phyloP scores from a whole-genome alignment of 2,329 filamentous ascomycete genomes.

The Lasiodiplodia citricola region DNA sequence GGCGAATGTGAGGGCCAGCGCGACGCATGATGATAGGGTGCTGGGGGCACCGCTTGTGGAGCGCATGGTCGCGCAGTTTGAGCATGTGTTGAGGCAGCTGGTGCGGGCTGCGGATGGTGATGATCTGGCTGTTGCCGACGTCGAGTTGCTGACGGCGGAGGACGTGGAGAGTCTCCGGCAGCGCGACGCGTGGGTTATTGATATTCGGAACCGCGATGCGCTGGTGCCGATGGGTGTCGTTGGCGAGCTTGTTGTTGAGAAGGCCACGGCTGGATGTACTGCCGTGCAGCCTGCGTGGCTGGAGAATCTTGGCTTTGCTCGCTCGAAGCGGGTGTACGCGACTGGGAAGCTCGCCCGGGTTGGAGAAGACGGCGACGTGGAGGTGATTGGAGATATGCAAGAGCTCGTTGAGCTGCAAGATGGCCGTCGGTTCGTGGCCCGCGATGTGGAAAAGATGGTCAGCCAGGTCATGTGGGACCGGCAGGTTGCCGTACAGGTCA shows the following conservation, averaged over 20 bases:
- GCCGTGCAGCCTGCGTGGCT: slow-evolving; percentile 40
- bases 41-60: slow-evolving; percentile 60
- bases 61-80: slow-evolving; percentile 59
- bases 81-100: slow-evolving; percentile 56
- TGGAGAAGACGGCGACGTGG: slow-evolving; percentile 41
- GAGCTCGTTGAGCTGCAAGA: slow-evolving; percentile 27
- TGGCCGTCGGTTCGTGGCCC: background rate
- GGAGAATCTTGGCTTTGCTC: slow-evolving; percentile 37
- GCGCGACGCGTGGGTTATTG: slow-evolving; percentile 36
- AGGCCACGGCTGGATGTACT: slow-evolving; percentile 33
- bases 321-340: slow-evolving; percentile 36
- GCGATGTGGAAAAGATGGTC: slow-evolving; percentile 44
- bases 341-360: slow-evolving; percentile 46
- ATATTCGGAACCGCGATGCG: slow-evolving; percentile 39
- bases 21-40: slow-evolving; percentile 67
- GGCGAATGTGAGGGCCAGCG: slow-evolving; percentile 59
- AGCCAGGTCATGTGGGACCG: slow-evolving; percentile 1
- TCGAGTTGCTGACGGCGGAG: slow-evolving; percentile 44
- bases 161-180: slow-evolving; percentile 51
- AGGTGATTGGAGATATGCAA: slow-evolving; percentile 32
- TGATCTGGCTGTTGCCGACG: slow-evolving; percentile 34
- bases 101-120: slow-evolving; percentile 28
- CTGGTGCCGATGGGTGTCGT: slow-evolving; percentile 49
- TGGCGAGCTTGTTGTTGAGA: slow-evolving; percentile 51
- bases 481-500: background rate